A percentile compares a stretch with the other conserved stretches of the same genome.
Evolutionary conservation across 306 rosid genomes (phyloP).

Genomic region (Lithocarpus polystachyus): DNA sequence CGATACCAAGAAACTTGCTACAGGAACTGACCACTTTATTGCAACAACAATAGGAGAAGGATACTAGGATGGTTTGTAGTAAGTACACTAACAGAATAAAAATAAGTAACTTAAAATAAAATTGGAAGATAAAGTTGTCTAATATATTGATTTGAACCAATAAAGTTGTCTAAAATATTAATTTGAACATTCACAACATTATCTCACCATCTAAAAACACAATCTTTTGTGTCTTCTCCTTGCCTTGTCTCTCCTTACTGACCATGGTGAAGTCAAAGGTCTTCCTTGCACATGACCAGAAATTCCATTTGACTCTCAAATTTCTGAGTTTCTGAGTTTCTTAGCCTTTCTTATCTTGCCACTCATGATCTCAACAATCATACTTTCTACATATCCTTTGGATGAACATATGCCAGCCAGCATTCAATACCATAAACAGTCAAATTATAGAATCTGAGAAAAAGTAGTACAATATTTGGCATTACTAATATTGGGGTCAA

Average conservation of each 20-base stretch:
- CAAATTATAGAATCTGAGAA: background rate
- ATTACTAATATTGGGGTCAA: background rate
- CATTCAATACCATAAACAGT: too few relatives aligned
- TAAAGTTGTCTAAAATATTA: background rate
- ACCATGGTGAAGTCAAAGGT: background rate
- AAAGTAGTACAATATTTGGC: background rate
- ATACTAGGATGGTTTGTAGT: background rate
- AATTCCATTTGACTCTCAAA: background rate
- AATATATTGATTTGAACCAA: too few relatives aligned
- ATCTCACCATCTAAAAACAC: background rate
- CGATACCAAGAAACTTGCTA: conserved; percentile 4
- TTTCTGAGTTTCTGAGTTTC: too few relatives aligned
- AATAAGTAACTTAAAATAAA: background rate
- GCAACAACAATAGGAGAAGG: background rate
- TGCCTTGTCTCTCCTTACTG: background rate
- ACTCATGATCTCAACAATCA: background rate
- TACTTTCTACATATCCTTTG: background rate
- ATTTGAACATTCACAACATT: background rate
- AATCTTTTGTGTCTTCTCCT: background rate
- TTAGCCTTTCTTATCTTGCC: background rate
- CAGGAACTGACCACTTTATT: conserved; percentile 6
- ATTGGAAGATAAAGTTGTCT: background rate
- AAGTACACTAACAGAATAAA: background rate
- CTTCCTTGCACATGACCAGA: background rate
- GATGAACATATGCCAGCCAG: background rate